A percentile compares a stretch with the other conserved stretches of the same genome.
Evolutionary conservation across 495 filamentous ascomycete species (phyloP).

Genomic region (Aspergillus sclerotiicarbonarius): DNA sequence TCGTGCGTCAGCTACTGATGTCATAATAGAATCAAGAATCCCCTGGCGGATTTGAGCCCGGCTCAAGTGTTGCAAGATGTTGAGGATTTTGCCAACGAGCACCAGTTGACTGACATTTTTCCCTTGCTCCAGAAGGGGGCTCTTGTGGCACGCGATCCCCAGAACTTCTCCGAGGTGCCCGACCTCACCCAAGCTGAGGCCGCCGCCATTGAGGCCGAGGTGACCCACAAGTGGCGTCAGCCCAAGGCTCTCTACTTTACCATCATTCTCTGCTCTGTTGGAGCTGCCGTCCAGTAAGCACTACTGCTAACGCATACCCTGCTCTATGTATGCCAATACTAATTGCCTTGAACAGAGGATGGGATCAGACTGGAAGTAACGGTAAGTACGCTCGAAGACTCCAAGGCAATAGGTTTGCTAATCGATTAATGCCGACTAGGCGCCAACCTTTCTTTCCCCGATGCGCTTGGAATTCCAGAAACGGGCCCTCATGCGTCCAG

Average conservation of each 20-base stretch:
- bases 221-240: constrained; percentile 62
- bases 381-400: constrained; percentile 20
- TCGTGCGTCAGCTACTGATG: constrained; percentile 10
- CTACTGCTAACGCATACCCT: not conserved
- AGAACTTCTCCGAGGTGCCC: constrained; percentile 51
- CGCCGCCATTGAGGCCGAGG: constrained; percentile 54
- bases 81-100: constrained; percentile 50
- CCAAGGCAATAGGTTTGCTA: not conserved
- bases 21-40: constrained; percentile 57
- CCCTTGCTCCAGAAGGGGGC: constrained; percentile 58
- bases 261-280: constrained; percentile 67
- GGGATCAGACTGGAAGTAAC: constrained; percentile 75
- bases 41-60: constrained; percentile 54
- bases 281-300: constrained; percentile 62
- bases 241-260: constrained; percentile 65
- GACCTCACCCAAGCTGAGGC: constrained; percentile 57
- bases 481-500: constrained; percentile 24
- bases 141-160: constrained; percentile 61
- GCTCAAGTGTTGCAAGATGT: constrained; percentile 54
- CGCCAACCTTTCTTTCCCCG: constrained; percentile 62
- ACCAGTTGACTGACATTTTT: constrained; percentile 44
- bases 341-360: constrained; percentile 37
- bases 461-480: constrained; percentile 55
- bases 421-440: constrained; percentile 19
- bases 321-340: not conserved